Evolutionary conservation across 495 filamentous ascomycete species (phyloP).

Genomic region (Aspergillus egyptiacus): DNA sequence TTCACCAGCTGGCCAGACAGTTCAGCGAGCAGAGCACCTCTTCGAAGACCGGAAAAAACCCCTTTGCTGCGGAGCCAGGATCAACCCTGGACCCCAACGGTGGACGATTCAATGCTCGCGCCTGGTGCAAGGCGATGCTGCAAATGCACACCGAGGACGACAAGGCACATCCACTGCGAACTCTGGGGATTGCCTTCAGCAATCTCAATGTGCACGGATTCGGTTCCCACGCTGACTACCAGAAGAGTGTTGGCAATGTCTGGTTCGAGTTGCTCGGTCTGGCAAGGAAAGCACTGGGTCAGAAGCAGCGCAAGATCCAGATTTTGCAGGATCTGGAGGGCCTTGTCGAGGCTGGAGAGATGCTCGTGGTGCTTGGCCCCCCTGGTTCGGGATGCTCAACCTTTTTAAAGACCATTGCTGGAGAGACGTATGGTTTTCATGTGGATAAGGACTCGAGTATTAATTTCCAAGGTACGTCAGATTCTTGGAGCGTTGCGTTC

Average conservation of each 20-base stretch:
- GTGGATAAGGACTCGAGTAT: slow-evolving; percentile 50
- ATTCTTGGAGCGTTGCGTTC: neutral
- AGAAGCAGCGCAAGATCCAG: slow-evolving; percentile 49
- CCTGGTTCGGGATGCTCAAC: slow-evolving; percentile 68
- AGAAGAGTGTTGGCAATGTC: slow-evolving; percentile 68
- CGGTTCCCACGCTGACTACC: slow-evolving; percentile 68
- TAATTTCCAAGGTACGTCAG: slow-evolving; percentile 69
- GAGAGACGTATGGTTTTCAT: slow-evolving; percentile 68
- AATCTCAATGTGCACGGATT: slow-evolving; percentile 72
- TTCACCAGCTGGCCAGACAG: neutral
- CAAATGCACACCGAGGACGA: slow-evolving; percentile 37
- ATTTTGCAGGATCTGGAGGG: slow-evolving; percentile 70
- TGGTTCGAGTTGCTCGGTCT: slow-evolving; percentile 49
- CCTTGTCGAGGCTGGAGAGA: slow-evolving; percentile 65
- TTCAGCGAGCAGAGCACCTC: neutral
- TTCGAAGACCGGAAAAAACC: neutral
- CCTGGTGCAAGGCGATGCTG: slow-evolving; percentile 24
- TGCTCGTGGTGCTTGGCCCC: slow-evolving; percentile 70
- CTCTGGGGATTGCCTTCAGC: slow-evolving; percentile 41
- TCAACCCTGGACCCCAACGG: slow-evolving; percentile 38
- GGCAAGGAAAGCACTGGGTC: slow-evolving; percentile 35
- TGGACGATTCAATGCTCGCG: slow-evolving; percentile 30
- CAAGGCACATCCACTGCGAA: neutral
- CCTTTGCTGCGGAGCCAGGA: neutral
- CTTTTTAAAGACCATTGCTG: slow-evolving; percentile 65